Base-by-base conservation (phyloP, 176 grass and related monocot species). In the Cenchrus americanus region DNA sequence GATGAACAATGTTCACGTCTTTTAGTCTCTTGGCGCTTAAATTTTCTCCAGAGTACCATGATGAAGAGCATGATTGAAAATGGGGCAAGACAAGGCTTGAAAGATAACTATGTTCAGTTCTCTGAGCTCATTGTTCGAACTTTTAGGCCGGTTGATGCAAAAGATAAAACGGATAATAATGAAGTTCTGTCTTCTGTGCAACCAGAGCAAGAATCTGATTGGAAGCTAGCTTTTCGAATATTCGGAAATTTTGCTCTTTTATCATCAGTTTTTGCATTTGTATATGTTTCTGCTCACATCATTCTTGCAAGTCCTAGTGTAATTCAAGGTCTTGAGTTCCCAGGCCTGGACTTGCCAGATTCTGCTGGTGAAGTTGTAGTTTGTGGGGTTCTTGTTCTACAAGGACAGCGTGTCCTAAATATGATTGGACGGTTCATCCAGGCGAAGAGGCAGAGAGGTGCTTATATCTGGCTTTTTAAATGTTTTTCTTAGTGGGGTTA, bases 11-110 rank as follows among this genome's bases (percentile, higher is more conserved):
- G 89, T 18, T 83, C 93, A 44, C 85, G 32, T 41, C 87, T 98
- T 81, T 85, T 90, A 27, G 69, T 98, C 61, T 98, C 96, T 61
- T 98, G 96, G 96, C 82, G 80, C 66, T 5, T 81, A 41, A 98
- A 98, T 84, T 98, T 95, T 77, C 37, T 95, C 48, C 93, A 94
- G 86, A 95, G 96, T 79, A 98, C 96, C 43, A 98, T 98, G 93
- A 98, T 98, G 96, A 98, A 93, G 87, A 48, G 83, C 78, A 90
- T 98, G 87, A 85, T 98, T 46, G 96, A 98, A 92, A 95, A 89
- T 80, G 96, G 96, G 19, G 84, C 93, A 64, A 93, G 44, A 76
- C 96, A 98, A 86, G 93, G 96, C 43, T 82, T 98, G 54, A 95
- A 94, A 75, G 96, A 98, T 9, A 92, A 85, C 70, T 98, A 80